A percentile compares a stretch with the other conserved stretches of the same genome.
Conservation (phyloP, 331 rosid species). For the Acacia concinna region DNA sequence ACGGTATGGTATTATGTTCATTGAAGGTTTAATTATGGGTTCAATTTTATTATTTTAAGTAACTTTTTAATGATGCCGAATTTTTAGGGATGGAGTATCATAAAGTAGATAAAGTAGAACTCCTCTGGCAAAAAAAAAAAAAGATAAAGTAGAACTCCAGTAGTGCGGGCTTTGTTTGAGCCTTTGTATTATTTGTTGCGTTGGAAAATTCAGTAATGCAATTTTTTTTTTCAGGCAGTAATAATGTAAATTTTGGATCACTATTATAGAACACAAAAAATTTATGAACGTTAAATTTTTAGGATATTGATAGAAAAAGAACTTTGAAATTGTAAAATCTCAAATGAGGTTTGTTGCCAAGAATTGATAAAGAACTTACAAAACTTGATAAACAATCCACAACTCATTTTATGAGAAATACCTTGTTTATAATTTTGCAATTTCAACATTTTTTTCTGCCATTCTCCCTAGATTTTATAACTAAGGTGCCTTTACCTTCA, state of each 20-base stretch:
- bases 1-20: neutral
- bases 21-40: neutral
- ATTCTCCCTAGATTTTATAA: too few relatives aligned
- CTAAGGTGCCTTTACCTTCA: neutral
- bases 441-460: too few relatives aligned
- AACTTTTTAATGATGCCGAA: neutral
- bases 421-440: too few relatives aligned
- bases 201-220: neutral
- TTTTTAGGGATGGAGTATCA: neutral
- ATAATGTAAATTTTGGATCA: neutral
- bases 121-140: too few relatives aligned
- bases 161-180: neutral
- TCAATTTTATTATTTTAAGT: neutral
- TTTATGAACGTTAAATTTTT: neutral
- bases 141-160: neutral
- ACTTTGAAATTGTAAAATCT: too few relatives aligned
- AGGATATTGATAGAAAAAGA: too few relatives aligned
- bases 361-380: too few relatives aligned
- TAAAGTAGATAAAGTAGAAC: neutral
- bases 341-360: too few relatives aligned
- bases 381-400: too few relatives aligned
- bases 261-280: neutral
- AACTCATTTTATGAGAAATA: too few relatives aligned
- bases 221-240: too few relatives aligned
- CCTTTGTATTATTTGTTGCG: neutral